These are phyloP conservation scores for Platanthera guangdongensis DNA, from an alignment of 106 monocot genomes.

Conservation along the genomic window DNA sequence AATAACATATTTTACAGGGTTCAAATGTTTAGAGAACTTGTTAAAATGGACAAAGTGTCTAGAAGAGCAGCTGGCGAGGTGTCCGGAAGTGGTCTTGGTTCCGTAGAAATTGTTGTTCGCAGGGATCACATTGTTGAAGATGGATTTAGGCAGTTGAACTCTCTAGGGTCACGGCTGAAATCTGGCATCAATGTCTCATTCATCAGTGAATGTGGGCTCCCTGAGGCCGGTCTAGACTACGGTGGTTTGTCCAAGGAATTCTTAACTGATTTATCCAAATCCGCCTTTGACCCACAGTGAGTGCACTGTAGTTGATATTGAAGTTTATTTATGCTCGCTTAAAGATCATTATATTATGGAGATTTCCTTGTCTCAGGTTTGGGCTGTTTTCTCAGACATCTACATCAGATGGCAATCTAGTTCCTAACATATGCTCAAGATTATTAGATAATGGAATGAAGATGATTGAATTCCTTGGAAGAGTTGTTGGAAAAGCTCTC, in stretches of 20 bases:
- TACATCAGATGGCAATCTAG: conserved; percentile 57
- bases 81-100: conserved; percentile 42
- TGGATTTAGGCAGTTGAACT: conserved; percentile 74
- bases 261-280: conserved; percentile 73
- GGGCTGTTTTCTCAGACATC: conserved; percentile 64
- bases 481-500: conserved; percentile 89
- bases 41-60: conserved; percentile 66
- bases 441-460: conserved; percentile 68
- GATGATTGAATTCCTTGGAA: conserved; percentile 92
- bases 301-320: background rate
- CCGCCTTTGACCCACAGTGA: conserved; percentile 80
- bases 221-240: conserved; percentile 91
- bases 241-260: conserved; percentile 96
- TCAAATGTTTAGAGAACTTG: conserved; percentile 84
- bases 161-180: conserved; percentile 63
- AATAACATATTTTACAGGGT: conserved; percentile 42
- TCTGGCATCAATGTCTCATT: conserved; percentile 84
- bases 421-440: conserved; percentile 67
- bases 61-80: conserved; percentile 57
- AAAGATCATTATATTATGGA: conserved; percentile 1
- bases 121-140: conserved; percentile 86
- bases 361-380: conserved; percentile 37
- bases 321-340: background rate
- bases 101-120: conserved; percentile 63
- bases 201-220: conserved; percentile 80